phyloP scores from a whole-genome alignment of 1,139 yeast species.

The Sugiyamaella japonica region DNA sequence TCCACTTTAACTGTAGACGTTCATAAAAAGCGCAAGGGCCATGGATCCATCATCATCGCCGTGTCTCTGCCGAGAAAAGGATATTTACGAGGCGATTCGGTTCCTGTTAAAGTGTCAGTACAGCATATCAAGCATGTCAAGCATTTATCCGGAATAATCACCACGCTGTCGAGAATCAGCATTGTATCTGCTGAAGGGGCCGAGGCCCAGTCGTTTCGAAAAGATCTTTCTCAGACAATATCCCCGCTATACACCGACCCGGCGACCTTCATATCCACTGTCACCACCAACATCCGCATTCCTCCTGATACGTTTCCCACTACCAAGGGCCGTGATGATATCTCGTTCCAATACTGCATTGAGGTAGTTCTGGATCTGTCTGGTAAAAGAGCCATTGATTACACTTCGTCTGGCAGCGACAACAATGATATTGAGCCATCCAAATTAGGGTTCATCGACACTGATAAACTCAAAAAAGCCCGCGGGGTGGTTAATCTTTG shows the following conservation, averaged over 20 bases:
- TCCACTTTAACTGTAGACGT: conserved; percentile 62
- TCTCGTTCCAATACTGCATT: conserved; percentile 79
- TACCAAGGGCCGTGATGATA: conserved; percentile 67
- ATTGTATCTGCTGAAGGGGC: conserved; percentile 60
- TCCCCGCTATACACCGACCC: conserved; percentile 83
- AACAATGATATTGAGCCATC: conserved; percentile 6
- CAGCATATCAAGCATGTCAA: conserved; percentile 70
- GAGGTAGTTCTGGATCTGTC: conserved; percentile 77
- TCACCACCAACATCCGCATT: conserved; percentile 63
- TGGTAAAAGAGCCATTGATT: conserved; percentile 45
- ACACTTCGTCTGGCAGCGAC: conserved; percentile 4
- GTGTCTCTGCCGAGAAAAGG: conserved; percentile 69
- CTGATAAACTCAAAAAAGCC: conserved; percentile 71
- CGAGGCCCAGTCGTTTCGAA: conserved; percentile 70
- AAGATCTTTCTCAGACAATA: conserved; percentile 76
- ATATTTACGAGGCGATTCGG: conserved; percentile 71
- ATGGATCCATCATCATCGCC: conserved; percentile 43
- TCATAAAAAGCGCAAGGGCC: conserved; percentile 37
- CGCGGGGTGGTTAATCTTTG: conserved; percentile 77
- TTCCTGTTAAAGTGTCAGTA: conserved; percentile 67
- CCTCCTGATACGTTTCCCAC: conserved; percentile 90
- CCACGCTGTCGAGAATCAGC: conserved; percentile 79
- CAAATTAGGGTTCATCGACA: conserved; percentile 54
- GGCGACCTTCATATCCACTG: conserved; percentile 54
- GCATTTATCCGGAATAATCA: conserved; percentile 73